A percentile compares a stretch with the other conserved stretches of the same genome.
phyloP scores from a whole-genome alignment of 805 yeast species.

The Candida sakaeoensis region DNA sequence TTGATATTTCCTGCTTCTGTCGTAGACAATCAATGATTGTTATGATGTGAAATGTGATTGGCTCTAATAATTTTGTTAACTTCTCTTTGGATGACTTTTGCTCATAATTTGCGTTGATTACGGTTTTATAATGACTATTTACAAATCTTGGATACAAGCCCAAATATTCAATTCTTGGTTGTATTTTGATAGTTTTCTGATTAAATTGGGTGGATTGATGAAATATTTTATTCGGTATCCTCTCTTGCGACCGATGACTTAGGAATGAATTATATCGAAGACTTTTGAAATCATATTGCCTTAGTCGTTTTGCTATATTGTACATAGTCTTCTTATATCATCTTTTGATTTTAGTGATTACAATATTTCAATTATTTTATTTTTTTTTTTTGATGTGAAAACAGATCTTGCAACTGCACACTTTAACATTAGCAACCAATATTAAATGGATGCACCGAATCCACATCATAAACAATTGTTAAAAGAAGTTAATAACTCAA shows the following conservation, averaged over 20 bases:
- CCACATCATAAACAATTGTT: constrained; percentile 10
- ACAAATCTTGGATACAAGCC: constrained; percentile 1
- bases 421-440: constrained; percentile 2
- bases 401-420: constrained; percentile 2
- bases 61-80: constrained; percentile 12
- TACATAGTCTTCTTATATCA: constrained; percentile 2
- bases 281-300: too few species aligned
- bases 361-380: background rate
- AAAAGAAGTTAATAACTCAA: background rate
- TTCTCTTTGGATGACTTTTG: constrained; percentile 1
- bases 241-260: constrained; percentile 7
- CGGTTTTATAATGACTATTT: background rate
- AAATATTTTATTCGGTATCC: constrained; percentile 8
- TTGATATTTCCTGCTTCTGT: constrained; percentile 1
- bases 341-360: background rate
- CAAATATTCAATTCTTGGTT: constrained; percentile 8
- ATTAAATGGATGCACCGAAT: constrained; percentile 4
- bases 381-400: background rate
- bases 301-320: background rate
- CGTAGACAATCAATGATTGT: constrained; percentile 5
- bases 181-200: constrained; percentile 2
- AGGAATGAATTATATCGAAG: constrained; percentile 7
- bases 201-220: constrained; percentile 5
- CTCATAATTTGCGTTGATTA: background rate
- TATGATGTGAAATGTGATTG: constrained; percentile 13